Percentiles rank a stretch among this genome's conserved stretches.
phyloP scores from a whole-genome alignment of 2,329 filamentous ascomycete species.

The Cordyceps pruinosa region DNA sequence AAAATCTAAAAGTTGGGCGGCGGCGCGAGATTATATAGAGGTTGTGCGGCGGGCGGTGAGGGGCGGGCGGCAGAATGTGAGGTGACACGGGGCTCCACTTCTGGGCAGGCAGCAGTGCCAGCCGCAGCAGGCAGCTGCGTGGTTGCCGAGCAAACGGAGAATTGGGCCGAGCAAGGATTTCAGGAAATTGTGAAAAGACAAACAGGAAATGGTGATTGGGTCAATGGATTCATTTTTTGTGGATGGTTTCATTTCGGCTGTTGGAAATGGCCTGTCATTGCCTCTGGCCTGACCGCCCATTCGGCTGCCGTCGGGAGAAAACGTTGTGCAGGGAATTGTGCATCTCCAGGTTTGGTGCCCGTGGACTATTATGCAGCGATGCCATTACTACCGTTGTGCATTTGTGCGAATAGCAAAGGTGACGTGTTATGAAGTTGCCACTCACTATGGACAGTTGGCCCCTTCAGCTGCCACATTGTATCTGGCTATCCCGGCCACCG shows the following conservation, averaged over 20 bases:
- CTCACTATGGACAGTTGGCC: too few relatives aligned
- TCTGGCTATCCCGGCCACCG: too few relatives aligned
- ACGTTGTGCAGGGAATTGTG: not conserved
- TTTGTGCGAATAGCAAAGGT: too few relatives aligned
- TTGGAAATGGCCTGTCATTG: not conserved
- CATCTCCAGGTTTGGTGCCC: not conserved
- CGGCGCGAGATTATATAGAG: conserved; percentile 22
- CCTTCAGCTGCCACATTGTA: too few relatives aligned
- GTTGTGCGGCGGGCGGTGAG: conserved; percentile 16
- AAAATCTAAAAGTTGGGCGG: conserved; percentile 17
- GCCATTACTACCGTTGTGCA: not conserved
- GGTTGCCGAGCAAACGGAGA: not conserved
- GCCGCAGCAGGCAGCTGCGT: not conserved
- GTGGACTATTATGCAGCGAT: too few relatives aligned
- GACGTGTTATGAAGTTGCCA: too few relatives aligned
- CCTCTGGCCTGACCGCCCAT: not conserved
- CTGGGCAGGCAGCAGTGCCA: not conserved
- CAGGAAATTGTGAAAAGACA: not conserved
- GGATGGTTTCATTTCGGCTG: not conserved
- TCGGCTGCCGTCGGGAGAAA: not conserved
- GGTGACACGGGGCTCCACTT: not conserved
- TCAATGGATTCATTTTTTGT: not conserved
- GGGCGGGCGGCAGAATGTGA: not conserved
- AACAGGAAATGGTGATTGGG: not conserved
- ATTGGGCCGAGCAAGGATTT: not conserved